phyloP scores from a whole-genome alignment of 805 yeast genomes.

The Saccharomyces cerevisiae region DNA sequence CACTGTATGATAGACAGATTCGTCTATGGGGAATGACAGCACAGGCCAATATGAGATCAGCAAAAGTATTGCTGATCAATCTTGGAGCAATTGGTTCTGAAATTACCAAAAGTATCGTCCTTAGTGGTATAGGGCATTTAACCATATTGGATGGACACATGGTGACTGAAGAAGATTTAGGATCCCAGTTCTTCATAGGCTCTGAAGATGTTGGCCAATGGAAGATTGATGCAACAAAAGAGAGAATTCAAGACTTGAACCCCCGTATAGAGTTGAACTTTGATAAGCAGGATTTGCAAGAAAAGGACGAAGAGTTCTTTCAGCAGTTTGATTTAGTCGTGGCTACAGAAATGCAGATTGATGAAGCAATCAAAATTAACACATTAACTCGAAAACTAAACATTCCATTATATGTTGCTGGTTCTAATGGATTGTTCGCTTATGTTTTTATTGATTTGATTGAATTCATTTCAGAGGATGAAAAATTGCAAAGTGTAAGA shows the following conservation, averaged over 20 bases:
- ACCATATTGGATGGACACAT: conserved; percentile 55
- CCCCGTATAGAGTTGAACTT: conserved; percentile 59
- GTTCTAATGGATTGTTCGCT: conserved; percentile 75
- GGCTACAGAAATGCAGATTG: conserved; percentile 52
- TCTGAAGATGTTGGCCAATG: conserved; percentile 45
- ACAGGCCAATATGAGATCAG: conserved; percentile 64
- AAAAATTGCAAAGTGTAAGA: conserved; percentile 41
- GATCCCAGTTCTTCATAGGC: conserved; percentile 65
- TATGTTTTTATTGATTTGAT: conserved; percentile 74
- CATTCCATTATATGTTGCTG: conserved; percentile 62
- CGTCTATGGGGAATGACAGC: conserved; percentile 95
- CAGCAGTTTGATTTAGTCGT: conserved; percentile 59
- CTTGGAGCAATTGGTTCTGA: conserved; percentile 77
- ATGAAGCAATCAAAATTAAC: conserved; percentile 43
- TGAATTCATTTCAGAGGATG: conserved; percentile 47
- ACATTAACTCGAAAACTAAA: conserved; percentile 43
- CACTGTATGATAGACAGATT: conserved; percentile 89
- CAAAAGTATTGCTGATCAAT: conserved; percentile 62
- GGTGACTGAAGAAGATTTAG: conserved; percentile 55
- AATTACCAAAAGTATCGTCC: conserved; percentile 69
- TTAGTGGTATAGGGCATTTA: conserved; percentile 80
- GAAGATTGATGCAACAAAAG: conserved; percentile 47
- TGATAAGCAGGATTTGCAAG: conserved; percentile 28
- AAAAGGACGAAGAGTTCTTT: conserved; percentile 34
- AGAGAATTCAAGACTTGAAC: conserved; percentile 63